Base-by-base conservation (phyloP, 805 yeast genomes). In the Torulaspora maleeae region DNA sequence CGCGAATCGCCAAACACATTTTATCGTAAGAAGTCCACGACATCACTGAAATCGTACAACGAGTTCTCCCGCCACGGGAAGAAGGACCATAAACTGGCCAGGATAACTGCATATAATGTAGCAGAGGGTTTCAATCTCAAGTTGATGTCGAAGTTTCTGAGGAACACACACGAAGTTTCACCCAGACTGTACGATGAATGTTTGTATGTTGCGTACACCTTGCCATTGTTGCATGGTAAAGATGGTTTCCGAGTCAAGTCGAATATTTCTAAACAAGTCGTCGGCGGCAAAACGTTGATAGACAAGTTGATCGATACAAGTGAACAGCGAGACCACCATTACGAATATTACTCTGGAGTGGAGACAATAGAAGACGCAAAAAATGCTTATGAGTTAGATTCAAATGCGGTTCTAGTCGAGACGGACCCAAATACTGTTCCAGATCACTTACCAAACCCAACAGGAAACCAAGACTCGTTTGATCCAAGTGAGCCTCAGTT, bases 401-500 rank as follows among this genome's bases (percentile, higher is more conserved):
- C 63, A 5, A 53, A 48, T 15, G 49, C 47, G 2, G 59, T 49
- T 22, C 53, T 36, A 19, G 35, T 35, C 6, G 58, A 53, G 27
- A 52, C 42, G 17, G 62, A 59, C 25, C 43, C 55, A 1, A 47
- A 45, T 7, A 52, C 49, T 2, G 48, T 52, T 2, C 61, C 62
- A 3, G 60, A 60, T 44, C 62, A 63, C 50, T 35, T 63, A 20
- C 66, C 66, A 3, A 52, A 44, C 38, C 53, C 55, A 5, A 27
- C 47, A 2, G 52, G 50, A 45, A 73, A 70, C 36, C 68, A 67
- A 41, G 75, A 71, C 25, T 80, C 82, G n/a, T 86, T 87, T 63
- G 88, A 89, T 62, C 96, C 97, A 0, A 80, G 89, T 12, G 97
- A 89, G 60, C 97, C 97, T 0, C 96, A 89, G 58, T 87, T 77